phyloP scores from a whole-genome alignment of 768 basidiomycete species.

The Rhodotorula graminis region DNA sequence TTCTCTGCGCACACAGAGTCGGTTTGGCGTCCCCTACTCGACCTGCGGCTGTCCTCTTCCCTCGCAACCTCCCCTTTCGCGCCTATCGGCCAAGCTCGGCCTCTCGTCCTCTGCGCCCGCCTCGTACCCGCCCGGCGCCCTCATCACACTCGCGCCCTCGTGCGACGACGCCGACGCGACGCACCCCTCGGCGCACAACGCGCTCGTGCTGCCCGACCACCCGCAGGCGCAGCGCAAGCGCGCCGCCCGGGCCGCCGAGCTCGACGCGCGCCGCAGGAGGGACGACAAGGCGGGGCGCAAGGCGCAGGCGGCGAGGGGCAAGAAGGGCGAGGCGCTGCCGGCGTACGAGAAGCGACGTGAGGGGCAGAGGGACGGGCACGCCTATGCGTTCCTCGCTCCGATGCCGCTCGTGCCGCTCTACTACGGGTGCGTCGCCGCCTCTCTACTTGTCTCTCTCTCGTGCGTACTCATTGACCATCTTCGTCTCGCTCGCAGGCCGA shows the following conservation, averaged over 20 bases:
- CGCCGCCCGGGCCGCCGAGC: background rate
- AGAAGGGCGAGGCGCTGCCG: background rate
- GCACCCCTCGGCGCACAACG: slow-evolving; percentile 1
- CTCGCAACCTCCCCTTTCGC: background rate
- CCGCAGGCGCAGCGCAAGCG: background rate
- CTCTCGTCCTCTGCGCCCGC: background rate
- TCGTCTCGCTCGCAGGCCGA: background rate
- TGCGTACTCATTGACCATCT: background rate
- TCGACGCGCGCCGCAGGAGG: background rate
- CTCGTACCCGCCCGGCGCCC: background rate
- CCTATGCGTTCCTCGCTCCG: background rate
- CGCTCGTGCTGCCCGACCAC: background rate
- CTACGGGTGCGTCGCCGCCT: slow-evolving; percentile 2
- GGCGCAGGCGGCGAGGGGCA: no score
- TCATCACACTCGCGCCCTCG: background rate
- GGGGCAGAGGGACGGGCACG: background rate
- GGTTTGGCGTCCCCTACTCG: slow-evolving; percentile 56
- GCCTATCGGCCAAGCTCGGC: background rate
- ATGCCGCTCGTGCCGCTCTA: background rate
- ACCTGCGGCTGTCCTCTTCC: slow-evolving; percentile 59
- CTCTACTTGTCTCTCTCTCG: background rate
- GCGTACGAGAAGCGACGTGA: background rate
- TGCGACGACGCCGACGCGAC: background rate
- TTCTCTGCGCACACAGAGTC: slow-evolving; percentile 39
- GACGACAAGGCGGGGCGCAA: background rate